These are phyloP conservation scores for Mesembryanthemum crystallinum DNA, from an alignment of 148 eudicot genomes.

Conservation along the genomic window DNA sequence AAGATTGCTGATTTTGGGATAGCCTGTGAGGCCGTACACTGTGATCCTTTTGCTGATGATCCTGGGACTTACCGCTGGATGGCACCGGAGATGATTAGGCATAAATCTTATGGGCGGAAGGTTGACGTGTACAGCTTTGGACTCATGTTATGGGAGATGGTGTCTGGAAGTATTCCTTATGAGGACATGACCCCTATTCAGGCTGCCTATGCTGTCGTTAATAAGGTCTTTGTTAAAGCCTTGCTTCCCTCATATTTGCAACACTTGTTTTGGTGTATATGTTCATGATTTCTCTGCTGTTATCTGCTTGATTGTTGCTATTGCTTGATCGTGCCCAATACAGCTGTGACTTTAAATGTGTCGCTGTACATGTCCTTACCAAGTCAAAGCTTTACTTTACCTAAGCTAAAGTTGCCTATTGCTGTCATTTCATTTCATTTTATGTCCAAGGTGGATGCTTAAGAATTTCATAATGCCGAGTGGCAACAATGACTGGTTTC, in stretches of 20 bases:
- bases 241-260: neutral
- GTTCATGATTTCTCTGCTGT: slow-evolving; percentile 1
- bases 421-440: neutral
- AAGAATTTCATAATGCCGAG: neutral
- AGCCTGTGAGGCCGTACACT: slow-evolving; percentile 75
- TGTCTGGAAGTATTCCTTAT: slow-evolving; percentile 72
- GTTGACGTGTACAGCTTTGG: slow-evolving; percentile 94
- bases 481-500: neutral
- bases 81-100: slow-evolving; percentile 97
- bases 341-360: neutral
- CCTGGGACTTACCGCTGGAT: slow-evolving; percentile 98
- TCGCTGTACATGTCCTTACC: slow-evolving; percentile 1
- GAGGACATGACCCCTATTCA: slow-evolving; percentile 90
- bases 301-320: neutral
- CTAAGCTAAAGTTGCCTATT: neutral
- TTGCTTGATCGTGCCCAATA: neutral
- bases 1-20: slow-evolving; percentile 94
- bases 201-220: slow-evolving; percentile 95
- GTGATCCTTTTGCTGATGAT: slow-evolving; percentile 77
- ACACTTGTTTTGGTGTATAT: neutral
- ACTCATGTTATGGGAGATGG: slow-evolving; percentile 81
- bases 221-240: slow-evolving; percentile 51
- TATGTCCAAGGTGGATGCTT: neutral
- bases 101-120: slow-evolving; percentile 68
- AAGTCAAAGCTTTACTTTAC: neutral